Percentiles rank a stretch among this genome's conserved stretches.
These are phyloP conservation scores for Beta lomatogona DNA, from an alignment of 179 eudicot genomes.

Conservation along the genomic window DNA sequence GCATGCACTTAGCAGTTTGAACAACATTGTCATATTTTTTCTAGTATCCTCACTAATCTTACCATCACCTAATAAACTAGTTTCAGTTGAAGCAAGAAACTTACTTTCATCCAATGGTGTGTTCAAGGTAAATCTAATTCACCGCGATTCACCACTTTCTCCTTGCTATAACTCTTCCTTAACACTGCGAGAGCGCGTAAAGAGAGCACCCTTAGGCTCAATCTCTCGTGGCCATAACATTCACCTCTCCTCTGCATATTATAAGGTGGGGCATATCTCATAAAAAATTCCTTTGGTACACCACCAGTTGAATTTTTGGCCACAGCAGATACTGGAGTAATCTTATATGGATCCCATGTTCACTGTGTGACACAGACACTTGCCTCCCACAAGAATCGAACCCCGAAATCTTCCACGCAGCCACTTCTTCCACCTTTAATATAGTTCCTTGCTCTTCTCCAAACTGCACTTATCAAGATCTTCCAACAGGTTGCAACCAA, in stretches of 20 bases:
- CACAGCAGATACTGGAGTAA: too few species aligned
- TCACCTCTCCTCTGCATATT: neutral
- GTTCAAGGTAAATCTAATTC: conserved; percentile 43
- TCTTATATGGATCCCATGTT: too few species aligned
- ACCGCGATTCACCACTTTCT: conserved; percentile 46
- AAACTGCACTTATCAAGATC: too few species aligned
- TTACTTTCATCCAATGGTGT: conserved; percentile 6
- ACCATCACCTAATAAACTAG: neutral
- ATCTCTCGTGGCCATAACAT: conserved; percentile 26
- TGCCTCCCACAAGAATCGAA: too few species aligned
- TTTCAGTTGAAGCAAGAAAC: conserved; percentile 26
- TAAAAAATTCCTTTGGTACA: conserved; percentile 39
- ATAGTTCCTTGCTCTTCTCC: too few species aligned
- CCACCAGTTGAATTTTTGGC: too few species aligned
- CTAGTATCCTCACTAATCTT: conserved; percentile 2
- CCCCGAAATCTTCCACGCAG: too few species aligned
- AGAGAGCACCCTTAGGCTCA: conserved; percentile 29
- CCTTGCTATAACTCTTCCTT: conserved; percentile 35
- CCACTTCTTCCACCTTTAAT: too few species aligned
- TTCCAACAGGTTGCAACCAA: neutral
- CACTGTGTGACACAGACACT: too few species aligned
- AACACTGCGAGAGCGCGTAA: conserved; percentile 14
- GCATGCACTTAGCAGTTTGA: neutral
- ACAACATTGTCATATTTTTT: neutral
- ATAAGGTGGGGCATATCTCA: conserved; percentile 35